Base-by-base conservation (phyloP, 306 rosid genomes). In the Glycyrrhiza uralensis region DNA sequence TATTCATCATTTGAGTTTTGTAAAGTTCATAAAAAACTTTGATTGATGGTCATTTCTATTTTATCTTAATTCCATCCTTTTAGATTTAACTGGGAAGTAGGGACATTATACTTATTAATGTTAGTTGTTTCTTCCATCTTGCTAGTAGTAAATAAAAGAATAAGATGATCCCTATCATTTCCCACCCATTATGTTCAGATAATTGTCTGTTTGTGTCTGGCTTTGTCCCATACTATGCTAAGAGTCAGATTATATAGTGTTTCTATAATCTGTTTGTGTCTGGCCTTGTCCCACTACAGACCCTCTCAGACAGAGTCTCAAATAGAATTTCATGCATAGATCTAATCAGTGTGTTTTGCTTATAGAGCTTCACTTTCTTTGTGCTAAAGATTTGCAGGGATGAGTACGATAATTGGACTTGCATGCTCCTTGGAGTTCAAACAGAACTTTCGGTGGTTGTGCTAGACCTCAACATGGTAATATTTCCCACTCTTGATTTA, bases 391-490 rank as follows among this genome's bases (percentile, higher is more conserved):
- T 93, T 76, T 93, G 98, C 87, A 75, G 90, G 22, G 83, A 84
- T 50, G 96, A 93, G 83, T 93, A 93, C 33, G 90, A 85, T 67
- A 78, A 66, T 20, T 80, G 80, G 78, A 93, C 93, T 5, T 90
- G 98, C 83, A 47, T 88, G 80, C 83, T 87, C 55, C 85, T 93
- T 72, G 98, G 98, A 74, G 41, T 93, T 59, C 98, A 90, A 85
- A 67, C 91, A 55, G 98, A 93, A 79, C 77, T 90, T 76, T 90
- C 98, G 4, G 87, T 81, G 83, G 88, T 93, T 76, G 75, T 86
- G 58, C 83, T 85, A 49, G 98, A 93, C 82, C 97, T 93, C 64
- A 90, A 85, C 77, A 85, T 85, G 98, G 98, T 93, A 90, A 73
- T 72, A 44, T 67, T 64, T 55, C 49, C 74, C 49, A 59, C 52